A percentile compares a stretch with the other conserved stretches of the same genome.
Evolutionary conservation across 257 asterid genomes (phyloP).

Genomic region (Coffea eugenioides): DNA sequence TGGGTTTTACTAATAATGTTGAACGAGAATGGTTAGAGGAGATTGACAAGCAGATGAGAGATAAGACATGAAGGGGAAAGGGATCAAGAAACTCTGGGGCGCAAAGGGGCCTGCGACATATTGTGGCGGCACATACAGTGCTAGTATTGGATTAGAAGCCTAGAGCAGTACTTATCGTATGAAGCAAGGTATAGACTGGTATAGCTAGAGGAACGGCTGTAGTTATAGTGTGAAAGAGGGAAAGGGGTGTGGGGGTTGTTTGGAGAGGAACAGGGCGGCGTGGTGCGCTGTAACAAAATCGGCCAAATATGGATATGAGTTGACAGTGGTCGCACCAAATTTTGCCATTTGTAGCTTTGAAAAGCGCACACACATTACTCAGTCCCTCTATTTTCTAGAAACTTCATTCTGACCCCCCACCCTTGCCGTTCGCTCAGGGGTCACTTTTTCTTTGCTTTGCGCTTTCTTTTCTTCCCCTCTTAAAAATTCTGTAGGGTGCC

Average conservation of each 20-base stretch:
- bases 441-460: neutral
- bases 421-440: neutral
- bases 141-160: too few species aligned
- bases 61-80: neutral
- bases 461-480: too few species aligned
- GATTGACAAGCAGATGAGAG: neutral
- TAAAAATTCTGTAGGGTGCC: too few species aligned
- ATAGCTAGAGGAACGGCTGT: too few species aligned
- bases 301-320: constrained; percentile 21
- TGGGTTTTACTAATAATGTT: neutral
- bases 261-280: constrained; percentile 20
- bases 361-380: constrained; percentile 16
- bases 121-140: too few species aligned
- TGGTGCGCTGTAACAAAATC: constrained; percentile 18
- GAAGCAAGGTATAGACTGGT: too few species aligned
- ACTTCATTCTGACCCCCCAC: constrained; percentile 23
- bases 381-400: constrained; percentile 21
- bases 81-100: neutral
- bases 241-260: too few species aligned
- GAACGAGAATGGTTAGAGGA: neutral
- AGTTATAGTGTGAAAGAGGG: too few species aligned
- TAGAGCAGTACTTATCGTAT: too few species aligned
- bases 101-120: neutral
- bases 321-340: constrained; percentile 16
- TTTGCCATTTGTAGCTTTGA: constrained; percentile 32